Percentiles rank a stretch among this genome's conserved stretches.
Evolutionary conservation across 305 asterid genomes (phyloP).

Genomic region (Fraxinus baroniana): DNA sequence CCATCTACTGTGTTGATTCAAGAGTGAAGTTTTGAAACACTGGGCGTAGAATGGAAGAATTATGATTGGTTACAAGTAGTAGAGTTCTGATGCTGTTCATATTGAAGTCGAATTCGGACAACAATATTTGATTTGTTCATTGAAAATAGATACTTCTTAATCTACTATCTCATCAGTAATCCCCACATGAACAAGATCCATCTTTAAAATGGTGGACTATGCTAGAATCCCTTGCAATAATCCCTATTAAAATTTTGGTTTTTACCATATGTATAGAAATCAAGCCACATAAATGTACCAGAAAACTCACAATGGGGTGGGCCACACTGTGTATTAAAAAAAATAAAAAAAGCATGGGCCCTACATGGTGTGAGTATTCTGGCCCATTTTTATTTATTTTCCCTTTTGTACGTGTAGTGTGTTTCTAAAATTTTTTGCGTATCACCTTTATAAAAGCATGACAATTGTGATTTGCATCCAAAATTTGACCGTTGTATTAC

Average conservation of each 20-base stretch:
- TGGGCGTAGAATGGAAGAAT: not conserved
- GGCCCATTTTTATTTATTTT: too few species aligned
- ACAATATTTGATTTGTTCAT: not conserved
- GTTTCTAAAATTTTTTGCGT: too few species aligned
- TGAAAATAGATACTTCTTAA: not conserved
- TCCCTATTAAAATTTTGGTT: constrained; percentile 49
- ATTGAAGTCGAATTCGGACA: not conserved
- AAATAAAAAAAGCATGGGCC: too few species aligned
- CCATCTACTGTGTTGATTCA: not conserved
- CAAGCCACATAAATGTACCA: too few species aligned
- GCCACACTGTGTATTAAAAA: too few species aligned
- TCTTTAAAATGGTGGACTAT: constrained; percentile 83
- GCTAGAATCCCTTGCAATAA: constrained; percentile 76
- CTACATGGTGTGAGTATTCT: too few species aligned
- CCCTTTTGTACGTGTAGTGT: too few species aligned
- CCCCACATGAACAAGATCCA: constrained; percentile 79
- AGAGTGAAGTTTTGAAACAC: not conserved
- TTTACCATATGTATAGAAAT: too few species aligned
- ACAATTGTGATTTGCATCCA: too few species aligned
- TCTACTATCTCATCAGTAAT: constrained; percentile 59
- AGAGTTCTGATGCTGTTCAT: not conserved
- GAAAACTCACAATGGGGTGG: too few species aligned
- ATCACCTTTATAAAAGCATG: too few species aligned
- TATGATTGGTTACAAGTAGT: not conserved
- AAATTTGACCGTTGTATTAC: too few species aligned